Evolutionary conservation across 2,329 filamentous ascomycete genomes (phyloP), one percentile per base, ranked within the genome.

Genomic region (Metarhizium rileyi): DNA sequence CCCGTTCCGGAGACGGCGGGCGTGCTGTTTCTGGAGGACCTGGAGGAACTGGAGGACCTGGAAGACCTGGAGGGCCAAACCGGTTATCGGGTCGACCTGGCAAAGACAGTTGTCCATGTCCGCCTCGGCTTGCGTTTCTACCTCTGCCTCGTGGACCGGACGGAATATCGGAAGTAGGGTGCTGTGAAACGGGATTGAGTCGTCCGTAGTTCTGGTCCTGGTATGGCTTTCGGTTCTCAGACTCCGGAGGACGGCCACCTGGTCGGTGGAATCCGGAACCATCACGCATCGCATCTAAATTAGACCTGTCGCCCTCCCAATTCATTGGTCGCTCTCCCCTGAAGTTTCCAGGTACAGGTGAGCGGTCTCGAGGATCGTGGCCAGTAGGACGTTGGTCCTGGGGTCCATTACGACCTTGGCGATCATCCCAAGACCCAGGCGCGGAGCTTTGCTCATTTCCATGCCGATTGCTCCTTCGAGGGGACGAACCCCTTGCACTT

Each of bases 151-250:
- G 72, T 16, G 80, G 78, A 2, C 77, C 80, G n/a, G 75, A 74
- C 3, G 79, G 79, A 38, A 76, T 72, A 25, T 69, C 63, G 63
- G 71, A 58, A 28, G 70, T 63, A 23, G 70, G 68, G 45, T 73
- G 68, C 6, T 46, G 50, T n/a, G 48, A 7, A 46, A 75, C 71
- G 2, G 74, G 66, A 53, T 79, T 83, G 44, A 84, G 68, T 2
- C 81, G 77, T 26, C 81, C 81, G 56, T 83, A 83, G 50, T 77
- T 80, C 16, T 77, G 76, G 60, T 84, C 80, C 55, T 80, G 75
- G 52, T 77, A 74, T 49, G 68, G 70, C 20, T 73, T 56, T 8
- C 53, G 74, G 55, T 78, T 73, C 43, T 81, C 76, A 3, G 66
- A 56, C 27, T 82, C 78, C 2, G 64, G 61, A 36, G 70, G 69